Evolutionary conservation across 2,329 filamentous ascomycete genomes (phyloP).

Genomic region (Aspergillus pseudotamarii): DNA sequence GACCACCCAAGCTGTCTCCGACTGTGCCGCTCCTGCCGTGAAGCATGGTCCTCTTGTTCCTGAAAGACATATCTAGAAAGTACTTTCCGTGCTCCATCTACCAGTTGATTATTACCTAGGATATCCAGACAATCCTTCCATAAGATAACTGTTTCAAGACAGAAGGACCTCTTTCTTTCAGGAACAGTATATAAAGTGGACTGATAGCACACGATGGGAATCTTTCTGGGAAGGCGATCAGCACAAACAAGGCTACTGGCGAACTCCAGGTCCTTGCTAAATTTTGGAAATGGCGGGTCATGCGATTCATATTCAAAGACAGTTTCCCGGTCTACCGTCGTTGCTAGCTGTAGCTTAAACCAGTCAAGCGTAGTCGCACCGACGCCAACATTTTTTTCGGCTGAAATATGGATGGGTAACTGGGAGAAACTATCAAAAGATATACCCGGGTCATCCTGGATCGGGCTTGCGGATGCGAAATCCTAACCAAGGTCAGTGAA

Average conservation of each 20-base stretch:
- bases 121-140: conserved; percentile 40
- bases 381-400: conserved; percentile 5
- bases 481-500: conserved; percentile 18
- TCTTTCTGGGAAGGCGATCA: conserved; percentile 28
- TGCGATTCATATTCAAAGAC: conserved; percentile 25
- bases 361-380: conserved; percentile 9
- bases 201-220: conserved; percentile 35
- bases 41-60: conserved; percentile 15
- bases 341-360: conserved; percentile 26
- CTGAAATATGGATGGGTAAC: conserved; percentile 27
- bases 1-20: conserved; percentile 27
- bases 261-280: conserved; percentile 29
- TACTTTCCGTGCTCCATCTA: conserved; percentile 19
- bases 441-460: background rate
- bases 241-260: conserved; percentile 25
- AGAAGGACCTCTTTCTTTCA: conserved; percentile 23
- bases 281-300: conserved; percentile 17
- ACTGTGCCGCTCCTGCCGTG: background rate
- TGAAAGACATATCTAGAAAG: conserved; percentile 36
- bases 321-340: conserved; percentile 16
- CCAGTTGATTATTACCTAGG: conserved; percentile 22
- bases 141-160: conserved; percentile 34
- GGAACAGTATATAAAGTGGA: conserved; percentile 26
- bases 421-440: background rate
- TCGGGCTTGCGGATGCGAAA: conserved; percentile 11